Evolutionary conservation across 2,329 filamentous ascomycete genomes (phyloP), one percentile per base, ranked within the genome.

Genomic region (Trichoderma aggressivum): DNA sequence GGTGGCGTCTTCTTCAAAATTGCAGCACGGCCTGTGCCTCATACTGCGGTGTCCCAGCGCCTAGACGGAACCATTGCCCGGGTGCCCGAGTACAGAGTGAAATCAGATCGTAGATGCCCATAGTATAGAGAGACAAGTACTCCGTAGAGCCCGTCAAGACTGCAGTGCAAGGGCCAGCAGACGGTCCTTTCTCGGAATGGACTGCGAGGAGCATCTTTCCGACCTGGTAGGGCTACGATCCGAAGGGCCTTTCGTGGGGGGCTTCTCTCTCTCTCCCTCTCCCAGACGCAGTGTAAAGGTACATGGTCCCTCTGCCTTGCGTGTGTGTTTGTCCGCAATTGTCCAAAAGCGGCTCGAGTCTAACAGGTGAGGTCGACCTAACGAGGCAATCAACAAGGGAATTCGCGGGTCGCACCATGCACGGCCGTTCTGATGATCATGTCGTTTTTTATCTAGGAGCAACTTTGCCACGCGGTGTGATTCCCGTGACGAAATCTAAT

Each of bases 141-240:
- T n/a, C n/a, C n/a, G n/a, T 30, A 43, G 16, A 43, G 18, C 39
- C 36, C 47, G 59, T 59, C 60, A 34, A 34, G 47, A 53, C 59
- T 47, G 16, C 50, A 18, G 60, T n/a, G 60, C 68, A 64, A 24
- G 60, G 60, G 36, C 60, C 50, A 36, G 60, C 18, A 47, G 36
- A 47, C 12, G 36, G 26, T 43, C 60, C 56, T 5, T n/a, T 36
- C 56, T 14, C 3, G 10, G 56, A 34, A 21, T 63, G 43, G 66
- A 62, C 58, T 16, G 55, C 30, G 34, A 56, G 32, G 8, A 59
- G 47, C 50, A 21, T 43, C 50, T 59, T 50, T 64, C 68, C 68
- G 68, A 65, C 50, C 32, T 34, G 47, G 68, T 64, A 69, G 66
- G 66, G 66, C 28, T 64, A 65, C 58, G 18, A 32, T 68, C 65